Evolutionary conservation across 495 filamentous ascomycete genomes (phyloP), one percentile per base, ranked within the genome.

Genomic region (Penicillium waksmanii): DNA sequence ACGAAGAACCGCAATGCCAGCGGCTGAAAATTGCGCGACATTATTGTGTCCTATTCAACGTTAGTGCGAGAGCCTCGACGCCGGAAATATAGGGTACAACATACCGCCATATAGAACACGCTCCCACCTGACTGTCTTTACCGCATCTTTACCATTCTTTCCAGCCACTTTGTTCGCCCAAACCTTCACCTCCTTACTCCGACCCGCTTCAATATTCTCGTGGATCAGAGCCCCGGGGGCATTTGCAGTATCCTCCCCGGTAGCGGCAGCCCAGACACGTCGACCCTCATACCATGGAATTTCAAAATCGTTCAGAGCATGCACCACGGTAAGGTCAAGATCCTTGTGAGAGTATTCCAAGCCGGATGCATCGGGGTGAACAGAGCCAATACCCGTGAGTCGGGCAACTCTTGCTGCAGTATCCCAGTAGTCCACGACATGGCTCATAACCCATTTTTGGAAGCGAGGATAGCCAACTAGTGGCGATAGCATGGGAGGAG

Each of bases 401-500:
- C 77, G 74, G 15, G 72, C 76, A 15, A 89, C 68, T 42, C 86
- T 76, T 1, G 60, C 70, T 5, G 73, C 73, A 0, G 83, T 85
- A 42, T 80, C 68, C 86, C 86, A 89, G 33, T 66, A 74, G 60
- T 88, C 86, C 12, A 80, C 66, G 36, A 87, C 80, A 5, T 70
- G 66, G 49, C 64, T 60, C 21, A 77, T 68, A 12, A 86, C 62
- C 68, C 79, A 82, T 12, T 73, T 73, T 51, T 82, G 68, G 5
- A 84, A 56, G 11, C 67, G 65, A 1, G 86, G 86, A 59, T 87
- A 87, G 4, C 75, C 76, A 18, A 77, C 68, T 5, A 97, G 77
- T 0, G 93, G 93, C 3, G 88, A 85, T 17, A 97, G 81, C 25
- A 96, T 75, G 8, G 95, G 93, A 4, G 95, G 93, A 8, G 96